Base-by-base conservation (phyloP, 2,329 filamentous ascomycete genomes). In the Penicillium sclerotigenum region DNA sequence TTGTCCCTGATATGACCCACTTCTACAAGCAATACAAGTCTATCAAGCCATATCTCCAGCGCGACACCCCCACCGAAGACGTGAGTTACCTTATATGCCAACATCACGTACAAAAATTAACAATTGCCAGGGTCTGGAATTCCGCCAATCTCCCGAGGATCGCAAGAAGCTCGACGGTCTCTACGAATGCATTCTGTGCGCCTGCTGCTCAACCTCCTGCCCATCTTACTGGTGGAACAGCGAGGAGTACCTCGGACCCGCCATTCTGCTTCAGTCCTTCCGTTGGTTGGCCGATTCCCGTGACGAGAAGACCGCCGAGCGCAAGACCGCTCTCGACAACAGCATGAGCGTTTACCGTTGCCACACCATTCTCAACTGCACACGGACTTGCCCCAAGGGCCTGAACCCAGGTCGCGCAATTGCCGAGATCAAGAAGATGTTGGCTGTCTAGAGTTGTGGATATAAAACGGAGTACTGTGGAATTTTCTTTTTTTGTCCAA, bases 1-100 rank as follows among this genome's bases (percentile, higher is more conserved):
- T 99, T 61, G 94, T 99, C 33, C 93, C 94, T 57, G 94, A 99
- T 75, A 81, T 99, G 80, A 99, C 94, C 61, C 89, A 94, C 72
- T 97, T 99, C 81, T 99, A 99, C 86, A 97, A 97, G 85, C 94
- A 99, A 83, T 99, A 99, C 86, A 96, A 97, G 80, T 97, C 92
- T 16, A 97, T 99, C 80, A 96, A 97, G 87, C 94, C 94, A 41
- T 99, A 96, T 77, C 87, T 99, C 52, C 94, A 97, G 81, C 86
- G 91, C 71, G 88, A 92, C 62, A 94, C 90, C 28, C 88, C 90
- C 53, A 80, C 90, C 41, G 85, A 87, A 65, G 90, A 97, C 73
- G 90, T 95, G 83, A 75, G 88, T 82, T 24, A 13, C 29, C 24
- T 33, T 5, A 77, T 34, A 40, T 67, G 24, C 65, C 45, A 47